Evolutionary conservation across 169 alveolate genomes (phyloP).

Genomic region (Pseudocohnilembus persalinus): DNA sequence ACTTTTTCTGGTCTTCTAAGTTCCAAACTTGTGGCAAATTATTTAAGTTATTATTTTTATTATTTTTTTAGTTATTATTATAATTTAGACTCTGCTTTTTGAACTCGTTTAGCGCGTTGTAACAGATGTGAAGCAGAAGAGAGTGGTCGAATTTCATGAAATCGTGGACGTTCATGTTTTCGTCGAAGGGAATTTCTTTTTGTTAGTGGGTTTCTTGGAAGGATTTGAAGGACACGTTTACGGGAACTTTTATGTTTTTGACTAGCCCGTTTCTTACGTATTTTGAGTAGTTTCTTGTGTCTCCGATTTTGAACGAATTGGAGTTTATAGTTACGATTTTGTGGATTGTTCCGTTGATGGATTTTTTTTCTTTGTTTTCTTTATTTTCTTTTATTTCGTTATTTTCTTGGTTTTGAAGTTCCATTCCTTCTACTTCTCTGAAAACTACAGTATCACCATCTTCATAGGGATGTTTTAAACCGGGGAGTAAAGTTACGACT

Average conservation of each 20-base stretch:
- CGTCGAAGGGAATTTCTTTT: not conserved
- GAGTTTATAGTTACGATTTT: constrained; percentile 6
- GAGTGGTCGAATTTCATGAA: constrained; percentile 16
- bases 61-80: too few species aligned
- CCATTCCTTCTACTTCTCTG: constrained; percentile 55
- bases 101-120: not conserved
- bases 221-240: not conserved
- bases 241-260: constrained; percentile 10
- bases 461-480: constrained; percentile 36
- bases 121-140: constrained; percentile 50
- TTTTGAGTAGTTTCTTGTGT: not conserved
- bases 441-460: constrained; percentile 42
- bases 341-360: constrained; percentile 39
- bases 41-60: not conserved
- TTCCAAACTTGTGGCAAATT: not conserved
- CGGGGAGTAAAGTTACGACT: constrained; percentile 49
- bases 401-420: constrained; percentile 2
- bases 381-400: not conserved
- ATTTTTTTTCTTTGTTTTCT: not conserved
- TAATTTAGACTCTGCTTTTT: too few species aligned
- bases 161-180: not conserved
- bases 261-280: constrained; percentile 9
- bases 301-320: constrained; percentile 15
- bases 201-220: not conserved
- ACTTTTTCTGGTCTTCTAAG: not conserved